Conservation (phyloP, 164 flowering plant genomes). For the Aristolochia californica region DNA sequence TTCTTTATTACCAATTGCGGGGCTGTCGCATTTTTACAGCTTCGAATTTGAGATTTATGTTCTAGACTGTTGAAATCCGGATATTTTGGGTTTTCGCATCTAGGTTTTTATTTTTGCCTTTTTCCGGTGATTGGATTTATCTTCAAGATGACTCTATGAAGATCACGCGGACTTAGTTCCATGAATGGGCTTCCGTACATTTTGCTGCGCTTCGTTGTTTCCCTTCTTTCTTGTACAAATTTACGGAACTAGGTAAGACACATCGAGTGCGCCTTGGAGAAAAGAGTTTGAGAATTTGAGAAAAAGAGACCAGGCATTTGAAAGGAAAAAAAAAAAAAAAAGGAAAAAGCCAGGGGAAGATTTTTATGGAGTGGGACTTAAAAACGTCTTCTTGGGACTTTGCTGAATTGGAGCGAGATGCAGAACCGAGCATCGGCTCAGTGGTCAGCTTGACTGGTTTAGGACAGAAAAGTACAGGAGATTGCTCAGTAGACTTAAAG, state of each 20-base stretch:
- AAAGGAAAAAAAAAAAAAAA: conserved; percentile 2
- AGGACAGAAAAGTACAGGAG: conserved; percentile 27
- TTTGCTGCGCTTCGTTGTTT: not conserved
- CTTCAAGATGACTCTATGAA: too few relatives aligned
- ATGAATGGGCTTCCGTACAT: too few relatives aligned
- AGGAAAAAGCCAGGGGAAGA: not conserved
- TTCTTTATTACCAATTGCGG: too few relatives aligned
- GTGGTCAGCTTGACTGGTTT: not conserved
- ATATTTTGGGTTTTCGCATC: too few relatives aligned
- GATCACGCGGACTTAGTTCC: too few relatives aligned
- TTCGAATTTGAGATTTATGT: too few relatives aligned
- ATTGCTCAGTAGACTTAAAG: conserved; percentile 26
- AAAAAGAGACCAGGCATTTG: not conserved
- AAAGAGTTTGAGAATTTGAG: not conserved
- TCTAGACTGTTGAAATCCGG: too few relatives aligned
- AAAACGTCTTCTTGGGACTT: conserved; percentile 37
- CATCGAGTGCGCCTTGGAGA: conserved; percentile 4
- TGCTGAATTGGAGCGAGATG: conserved; percentile 1
- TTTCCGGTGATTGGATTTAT: too few relatives aligned
- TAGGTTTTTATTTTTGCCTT: too few relatives aligned
- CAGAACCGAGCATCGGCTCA: not conserved
- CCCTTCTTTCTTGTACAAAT: not conserved
- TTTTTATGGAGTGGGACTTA: conserved; percentile 53
- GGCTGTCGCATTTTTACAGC: too few relatives aligned
- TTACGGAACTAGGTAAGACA: conserved; percentile 4